Evolutionary conservation across 1,284 basidiomycete species (phyloP).

Genomic region (Xerocomus tenax): DNA sequence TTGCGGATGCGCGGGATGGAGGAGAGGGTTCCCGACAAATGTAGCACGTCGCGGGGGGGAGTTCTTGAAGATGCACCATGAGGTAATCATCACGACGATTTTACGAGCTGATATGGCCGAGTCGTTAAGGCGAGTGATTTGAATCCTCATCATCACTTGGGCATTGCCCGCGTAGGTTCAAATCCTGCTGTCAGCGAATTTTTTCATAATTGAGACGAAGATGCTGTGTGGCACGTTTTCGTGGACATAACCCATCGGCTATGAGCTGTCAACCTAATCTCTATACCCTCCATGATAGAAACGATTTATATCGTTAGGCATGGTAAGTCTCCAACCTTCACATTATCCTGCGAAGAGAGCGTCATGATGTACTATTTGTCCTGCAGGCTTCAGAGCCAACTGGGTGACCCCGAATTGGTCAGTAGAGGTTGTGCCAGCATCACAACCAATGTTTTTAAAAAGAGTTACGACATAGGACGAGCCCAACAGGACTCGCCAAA

Average conservation of each 20-base stretch:
- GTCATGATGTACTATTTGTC: neutral
- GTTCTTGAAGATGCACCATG: neutral
- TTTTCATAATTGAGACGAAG: constrained; percentile 26
- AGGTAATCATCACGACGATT: neutral
- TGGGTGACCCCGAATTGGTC: constrained; percentile 64
- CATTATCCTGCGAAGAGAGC: neutral
- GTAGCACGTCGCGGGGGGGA: neutral
- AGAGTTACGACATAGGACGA: constrained; percentile 40
- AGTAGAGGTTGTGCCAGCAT: constrained; percentile 14
- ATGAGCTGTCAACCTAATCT: no score
- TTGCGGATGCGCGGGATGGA: constrained; percentile 4
- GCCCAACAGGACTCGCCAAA: constrained; percentile 60
- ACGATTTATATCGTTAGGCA: constrained; percentile 76
- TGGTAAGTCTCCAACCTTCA: constrained; percentile 38
- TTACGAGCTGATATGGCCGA: constrained; percentile 63
- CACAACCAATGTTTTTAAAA: neutral
- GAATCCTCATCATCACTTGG: constrained; percentile 64
- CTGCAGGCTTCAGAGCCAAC: constrained; percentile 62
- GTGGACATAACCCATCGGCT: no score
- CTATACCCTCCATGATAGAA: constrained; percentile 45
- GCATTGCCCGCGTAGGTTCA: constrained; percentile 69
- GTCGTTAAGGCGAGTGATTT: constrained; percentile 78
- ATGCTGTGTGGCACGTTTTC: no score
- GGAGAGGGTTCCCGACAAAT: neutral
- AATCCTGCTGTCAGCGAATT: constrained; percentile 68